Base-by-base conservation (phyloP, 2,329 filamentous ascomycete species). In the Colletotrichum simmondsii region DNA sequence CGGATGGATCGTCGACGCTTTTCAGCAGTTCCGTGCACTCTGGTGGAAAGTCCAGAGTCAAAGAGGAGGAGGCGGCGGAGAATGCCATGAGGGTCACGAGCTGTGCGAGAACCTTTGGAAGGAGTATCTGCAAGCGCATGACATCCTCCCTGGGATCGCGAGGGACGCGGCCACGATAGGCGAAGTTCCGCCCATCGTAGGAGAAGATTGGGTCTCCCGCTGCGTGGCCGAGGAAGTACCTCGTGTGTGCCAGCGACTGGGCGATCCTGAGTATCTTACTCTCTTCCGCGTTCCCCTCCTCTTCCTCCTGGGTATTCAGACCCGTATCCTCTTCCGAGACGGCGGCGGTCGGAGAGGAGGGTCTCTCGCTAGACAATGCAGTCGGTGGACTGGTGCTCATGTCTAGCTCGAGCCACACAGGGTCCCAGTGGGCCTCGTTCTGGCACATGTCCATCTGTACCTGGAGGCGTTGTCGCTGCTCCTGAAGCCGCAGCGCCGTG, bases 151-250 rank as follows among this genome's bases (percentile, higher is more conserved):
- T 26, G 14, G 59, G 19, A 2, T 65, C 66, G 7, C 79, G 74
- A 5, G 78, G 78, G 5, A 79, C 76, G 16, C 77, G 72, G 12
- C 78, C 77, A 37, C 74, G 74, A 60, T 75, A 79, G 8, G 16
- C 35, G 65, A 76, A 76, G 24, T 66, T 54, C 10, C 42, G 46
- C 6, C 22, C 30, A 14, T 64, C 32, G 58, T 76, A 78, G n/a
- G 65, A 75, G 56, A 82, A 80, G 62, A 82, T 77, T 46, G 77
- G 80, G 24, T 76, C 75, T 26, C 80, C 78, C 1, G 72, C 75
- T 2, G 19, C 0, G 35, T 78, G 75, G 4, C 77, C 77, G 19
- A 77, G 71, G 65, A 80, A 81, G 35, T 72, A 63, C 16, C n/a
- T 42, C 52, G 58, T 57, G n/a, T 35, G 26, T 19, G 28, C 8